A percentile compares a stretch with the other conserved stretches of the same genome.
Evolutionary conservation across 208 protist genomes (phyloP).

Genomic region (Leishmania tarentolae): DNA sequence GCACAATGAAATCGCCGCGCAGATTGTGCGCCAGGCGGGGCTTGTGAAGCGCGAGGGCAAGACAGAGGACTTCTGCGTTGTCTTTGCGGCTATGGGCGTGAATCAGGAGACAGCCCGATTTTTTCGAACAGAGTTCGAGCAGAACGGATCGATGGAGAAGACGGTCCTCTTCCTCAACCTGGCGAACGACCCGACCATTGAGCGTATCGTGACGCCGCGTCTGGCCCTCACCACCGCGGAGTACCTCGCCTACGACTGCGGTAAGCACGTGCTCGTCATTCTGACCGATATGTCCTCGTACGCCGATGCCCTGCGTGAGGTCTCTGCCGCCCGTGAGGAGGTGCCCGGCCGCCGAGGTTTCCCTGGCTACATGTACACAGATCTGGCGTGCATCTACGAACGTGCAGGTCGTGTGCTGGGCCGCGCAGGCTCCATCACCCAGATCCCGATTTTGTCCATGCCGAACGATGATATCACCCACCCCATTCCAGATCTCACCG

Average conservation of each 20-base stretch:
- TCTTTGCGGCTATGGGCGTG: constrained; percentile 99
- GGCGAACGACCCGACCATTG: constrained; percentile 99
- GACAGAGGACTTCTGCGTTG: constrained; percentile 99
- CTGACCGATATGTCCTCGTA: constrained; percentile 99
- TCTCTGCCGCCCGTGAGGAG: constrained; percentile 99
- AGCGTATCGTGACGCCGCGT: constrained; percentile 99
- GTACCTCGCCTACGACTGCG: constrained; percentile 99
- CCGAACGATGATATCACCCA: constrained; percentile 99
- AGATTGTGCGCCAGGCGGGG: constrained; percentile 99
- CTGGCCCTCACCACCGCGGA: constrained; percentile 99
- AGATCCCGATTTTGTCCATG: constrained; percentile 99
- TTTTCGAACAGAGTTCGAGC: constrained; percentile 99
- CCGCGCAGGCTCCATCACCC: constrained; percentile 99
- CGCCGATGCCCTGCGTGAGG: constrained; percentile 99
- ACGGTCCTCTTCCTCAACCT: constrained; percentile 98
- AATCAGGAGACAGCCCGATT: constrained; percentile 99
- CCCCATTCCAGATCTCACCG: constrained; percentile 99
- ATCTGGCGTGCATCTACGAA: constrained; percentile 99
- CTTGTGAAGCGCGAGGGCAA: constrained; percentile 95
- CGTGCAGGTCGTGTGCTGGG: constrained; percentile 99
- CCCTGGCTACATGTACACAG: constrained; percentile 99
- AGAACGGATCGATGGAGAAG: constrained; percentile 99
- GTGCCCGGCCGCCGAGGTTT: constrained; percentile 99
- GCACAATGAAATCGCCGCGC: constrained; percentile 99
- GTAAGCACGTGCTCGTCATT: constrained; percentile 99